Base-by-base conservation (phyloP, 2,329 filamentous ascomycete genomes). In the Colletotrichum sp. region DNA sequence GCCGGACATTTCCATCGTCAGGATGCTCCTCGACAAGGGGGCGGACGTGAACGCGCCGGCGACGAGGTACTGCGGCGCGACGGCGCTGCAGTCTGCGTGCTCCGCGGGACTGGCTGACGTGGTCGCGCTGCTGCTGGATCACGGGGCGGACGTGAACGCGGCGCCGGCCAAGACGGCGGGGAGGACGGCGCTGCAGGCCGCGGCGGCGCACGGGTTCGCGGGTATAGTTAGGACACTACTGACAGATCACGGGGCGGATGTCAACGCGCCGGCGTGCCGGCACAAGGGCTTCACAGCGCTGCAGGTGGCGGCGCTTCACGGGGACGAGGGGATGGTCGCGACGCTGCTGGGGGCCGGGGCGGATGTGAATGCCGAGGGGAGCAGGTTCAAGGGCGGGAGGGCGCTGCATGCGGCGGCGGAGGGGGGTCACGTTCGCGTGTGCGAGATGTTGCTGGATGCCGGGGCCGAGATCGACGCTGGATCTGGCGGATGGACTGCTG, bases 391-490 rank as follows among this genome's bases (percentile, higher is more conserved):
- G 9, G 80, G 80, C 15, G 77, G 71, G 4, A 63, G 44, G 68
- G 76, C 77, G 18, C 70, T 83, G 2, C 81, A 83, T 13, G 73
- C 62, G 5, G 81, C 80, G 4, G 78, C 74, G 2, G 26, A 48
- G 5, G 15, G 32, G 1, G 74, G 68, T 2, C 75, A 79, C 30
- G 32, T 77, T 1, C 44, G 74, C 1, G 48, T 82, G n/a, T 80
- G 84, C 6, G 72, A 78, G 15, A 75, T 78, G 55, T 81, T 88
- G 9, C 75, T 86, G 60, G 79, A 81, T 3, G 77, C 75, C 6
- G 86, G 86, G 15, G 85, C 85, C 8, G 75, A 86, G 16, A 71
- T 87, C 16, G 82, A 87, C 68, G 81, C 82, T 75, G 82, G 87
- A 68, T 81, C 82, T 75, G 64, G 69, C n/a, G 55, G 69, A 34